Evolutionary conservation across 805 yeast species (phyloP).

Genomic region (Monosporozyma siamensis): DNA sequence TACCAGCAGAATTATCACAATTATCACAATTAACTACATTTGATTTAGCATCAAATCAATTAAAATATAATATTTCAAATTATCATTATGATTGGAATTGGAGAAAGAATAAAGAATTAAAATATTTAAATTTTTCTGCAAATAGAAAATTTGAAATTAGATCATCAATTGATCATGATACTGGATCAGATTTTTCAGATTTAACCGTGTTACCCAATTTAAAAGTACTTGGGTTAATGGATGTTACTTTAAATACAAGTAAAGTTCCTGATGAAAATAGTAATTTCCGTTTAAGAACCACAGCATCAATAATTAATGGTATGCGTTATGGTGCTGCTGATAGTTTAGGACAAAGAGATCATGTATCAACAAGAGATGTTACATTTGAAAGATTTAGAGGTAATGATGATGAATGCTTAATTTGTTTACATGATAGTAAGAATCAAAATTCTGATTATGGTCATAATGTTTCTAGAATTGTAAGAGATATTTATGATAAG

Average conservation of each 20-base stretch:
- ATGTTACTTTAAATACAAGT: slow-evolving; percentile 84
- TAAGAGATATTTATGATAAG: slow-evolving; percentile 59
- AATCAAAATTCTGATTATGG: slow-evolving; percentile 42
- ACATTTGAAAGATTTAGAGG: slow-evolving; percentile 85
- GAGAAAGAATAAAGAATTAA: slow-evolving; percentile 71
- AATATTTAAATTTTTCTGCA: slow-evolving; percentile 82
- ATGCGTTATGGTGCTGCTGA: slow-evolving; percentile 91
- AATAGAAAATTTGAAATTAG: slow-evolving; percentile 86
- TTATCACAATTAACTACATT: slow-evolving; percentile 54
- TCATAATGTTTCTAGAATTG: slow-evolving; percentile 58
- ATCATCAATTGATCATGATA: slow-evolving; percentile 40
- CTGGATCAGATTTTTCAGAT: slow-evolving; percentile 42
- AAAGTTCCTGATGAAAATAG: slow-evolving; percentile 81
- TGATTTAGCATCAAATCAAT: slow-evolving; percentile 84
- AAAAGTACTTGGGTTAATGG: slow-evolving; percentile 79
- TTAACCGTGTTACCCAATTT: slow-evolving; percentile 67
- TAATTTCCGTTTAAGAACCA: slow-evolving; percentile 79
- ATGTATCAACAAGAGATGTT: slow-evolving; percentile 69
- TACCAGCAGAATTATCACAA: slow-evolving; percentile 82
- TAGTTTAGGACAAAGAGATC: slow-evolving; percentile 56
- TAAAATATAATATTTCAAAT: slow-evolving; percentile 87
- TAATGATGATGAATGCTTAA: slow-evolving; percentile 65
- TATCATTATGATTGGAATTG: slow-evolving; percentile 98
- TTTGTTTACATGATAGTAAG: slow-evolving; percentile 83
- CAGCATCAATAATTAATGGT: slow-evolving; percentile 67